Evolutionary conservation across 2,329 filamentous ascomycete species (phyloP), one percentile per base, ranked within the genome.

Genomic region (Alternaria longipes): DNA sequence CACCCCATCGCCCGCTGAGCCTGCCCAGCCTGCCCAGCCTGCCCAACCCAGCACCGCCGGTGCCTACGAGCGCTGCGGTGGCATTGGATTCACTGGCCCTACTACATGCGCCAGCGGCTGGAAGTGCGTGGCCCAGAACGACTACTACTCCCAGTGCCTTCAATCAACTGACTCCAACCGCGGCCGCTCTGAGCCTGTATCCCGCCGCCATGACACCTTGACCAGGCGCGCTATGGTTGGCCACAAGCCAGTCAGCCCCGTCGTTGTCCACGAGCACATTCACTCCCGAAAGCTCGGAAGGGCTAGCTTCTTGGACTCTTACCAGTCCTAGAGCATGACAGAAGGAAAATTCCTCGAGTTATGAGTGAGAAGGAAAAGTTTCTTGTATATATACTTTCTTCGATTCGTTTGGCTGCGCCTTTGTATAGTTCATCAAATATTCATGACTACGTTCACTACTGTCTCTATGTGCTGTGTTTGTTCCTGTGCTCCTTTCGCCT

Each of bases 61-160:
- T 11, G 52, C 62, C 11, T 83, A 80, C 67, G 76, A 75, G 2
- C 81, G 81, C 62, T 83, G 82, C 65, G 82, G 82, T 60, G 82
- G 82, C 22, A 66, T 62, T 5, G 76, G 74, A 44, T 82, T 69
- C 59, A 78, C 66, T 5, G 82, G 82, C 8, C 50, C 79, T 0
- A 80, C 76, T 0, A 52, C 67, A n/a, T 84, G 82, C 47, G 71
- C 74, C 1, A 32, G 67, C 18, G 81, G 81, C n/a, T 71, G 66
- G 50, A 70, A 69, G 6, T 84, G 82, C 74, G 71, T 72, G 14
- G 64, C 65, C 5, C 68, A 66, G 18, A 84, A 83, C 71, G 70
- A 75, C 6, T 60, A 42, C 32, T 60, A 60, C 47, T 60, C 47
- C 1, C 58, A 60, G 20, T 60, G 58, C n/a, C 41, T 60, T 7